phyloP scores from a whole-genome alignment of 2,329 filamentous ascomycete species.

The Phoma sp. region DNA sequence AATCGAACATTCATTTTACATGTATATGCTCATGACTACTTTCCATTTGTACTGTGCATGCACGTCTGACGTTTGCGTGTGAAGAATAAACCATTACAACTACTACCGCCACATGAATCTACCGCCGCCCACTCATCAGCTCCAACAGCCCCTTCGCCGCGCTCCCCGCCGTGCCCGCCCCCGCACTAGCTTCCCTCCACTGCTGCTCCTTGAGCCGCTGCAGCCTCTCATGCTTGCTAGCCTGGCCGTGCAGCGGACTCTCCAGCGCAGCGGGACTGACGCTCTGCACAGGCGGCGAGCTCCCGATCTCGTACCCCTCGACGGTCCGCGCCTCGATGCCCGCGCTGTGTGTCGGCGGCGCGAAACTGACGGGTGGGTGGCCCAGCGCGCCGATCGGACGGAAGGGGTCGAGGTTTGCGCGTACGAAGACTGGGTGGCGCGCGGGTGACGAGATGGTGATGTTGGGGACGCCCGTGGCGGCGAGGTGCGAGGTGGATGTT shows the following conservation, averaged over 20 bases:
- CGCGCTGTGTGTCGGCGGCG: slow-evolving; percentile 31
- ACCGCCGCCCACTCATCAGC: slow-evolving; percentile 46
- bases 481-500: background rate
- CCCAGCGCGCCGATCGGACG: slow-evolving; percentile 40
- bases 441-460: slow-evolving; percentile 40
- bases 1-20: background rate
- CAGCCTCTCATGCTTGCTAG: slow-evolving; percentile 31
- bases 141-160: slow-evolving; percentile 62
- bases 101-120: background rate
- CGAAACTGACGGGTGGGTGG: slow-evolving; percentile 49
- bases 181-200: slow-evolving; percentile 49
- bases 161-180: slow-evolving; percentile 49
- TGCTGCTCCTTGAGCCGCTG: slow-evolving; percentile 37
- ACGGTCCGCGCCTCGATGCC: slow-evolving; percentile 49
- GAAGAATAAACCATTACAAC: background rate
- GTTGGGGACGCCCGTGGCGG: slow-evolving; percentile 25
- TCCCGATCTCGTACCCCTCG: slow-evolving; percentile 35
- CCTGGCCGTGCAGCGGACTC: slow-evolving; percentile 10
- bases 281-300: slow-evolving; percentile 33
- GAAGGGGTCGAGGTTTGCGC: slow-evolving; percentile 42
- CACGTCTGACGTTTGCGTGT: background rate
- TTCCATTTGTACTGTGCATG: background rate
- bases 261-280: slow-evolving; percentile 4
- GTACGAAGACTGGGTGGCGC: slow-evolving; percentile 33
- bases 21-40: background rate